These are phyloP conservation scores for Pseudonitzschia delicatissima DNA, from an alignment of 108 stramenopile species.

Conservation along the genomic window DNA sequence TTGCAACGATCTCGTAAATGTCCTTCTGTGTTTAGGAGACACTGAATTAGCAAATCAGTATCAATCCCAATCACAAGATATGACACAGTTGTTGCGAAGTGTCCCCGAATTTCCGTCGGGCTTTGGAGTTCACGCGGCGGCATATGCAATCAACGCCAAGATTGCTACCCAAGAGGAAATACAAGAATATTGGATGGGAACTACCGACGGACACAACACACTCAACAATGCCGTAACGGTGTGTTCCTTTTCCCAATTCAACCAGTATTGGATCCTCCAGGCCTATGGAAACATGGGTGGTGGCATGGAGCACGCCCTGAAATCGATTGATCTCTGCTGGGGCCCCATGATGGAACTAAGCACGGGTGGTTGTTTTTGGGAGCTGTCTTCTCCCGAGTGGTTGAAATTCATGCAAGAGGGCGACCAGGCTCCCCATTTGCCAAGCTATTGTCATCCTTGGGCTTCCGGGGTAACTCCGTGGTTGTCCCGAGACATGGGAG, in stretches of 20 bases:
- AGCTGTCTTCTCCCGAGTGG: conserved; percentile 39
- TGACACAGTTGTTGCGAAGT: conserved; percentile 6
- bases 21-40: neutral
- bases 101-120: conserved; percentile 28
- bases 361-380: conserved; percentile 44
- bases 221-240: conserved; percentile 30
- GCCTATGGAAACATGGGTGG: conserved; percentile 24
- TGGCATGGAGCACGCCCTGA: conserved; percentile 37
- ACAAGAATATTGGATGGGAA: conserved; percentile 20
- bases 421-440: conserved; percentile 31
- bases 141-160: conserved; percentile 39
- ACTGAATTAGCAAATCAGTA: conserved; percentile 3
- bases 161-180: conserved; percentile 17
- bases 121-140: conserved; percentile 38
- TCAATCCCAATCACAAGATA: neutral
- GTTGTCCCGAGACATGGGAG: conserved; percentile 30
- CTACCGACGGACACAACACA: neutral
- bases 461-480: conserved; percentile 41
- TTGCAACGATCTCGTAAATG: conserved; percentile 18
- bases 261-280: conserved; percentile 47
- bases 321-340: conserved; percentile 40
- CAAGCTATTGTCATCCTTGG: conserved; percentile 51
- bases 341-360: conserved; percentile 30
- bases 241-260: conserved; percentile 42
- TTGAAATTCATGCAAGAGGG: conserved; percentile 23